Base-by-base conservation (phyloP, 2,329 filamentous ascomycete genomes). In the Fusarium sp. region DNA sequence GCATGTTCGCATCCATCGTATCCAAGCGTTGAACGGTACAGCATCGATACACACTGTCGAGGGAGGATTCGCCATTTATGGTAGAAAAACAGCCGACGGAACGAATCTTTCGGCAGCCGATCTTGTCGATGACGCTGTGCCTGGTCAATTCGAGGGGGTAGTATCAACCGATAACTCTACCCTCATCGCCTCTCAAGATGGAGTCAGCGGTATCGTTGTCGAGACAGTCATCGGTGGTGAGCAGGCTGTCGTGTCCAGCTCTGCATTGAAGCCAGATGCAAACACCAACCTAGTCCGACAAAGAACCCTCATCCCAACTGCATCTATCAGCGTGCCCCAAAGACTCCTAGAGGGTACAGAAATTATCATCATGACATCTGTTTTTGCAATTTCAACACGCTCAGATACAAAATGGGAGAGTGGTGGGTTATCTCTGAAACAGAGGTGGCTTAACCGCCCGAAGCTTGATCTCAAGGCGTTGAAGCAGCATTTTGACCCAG, bases 1-100 rank as follows among this genome's bases (percentile, higher is more conserved):
- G 81, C 80, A 83, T 67, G 39, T 81, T 0, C 54, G 81, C 0
- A 45, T 81, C 0, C 81, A 82, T 45, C 72, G 72, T 0, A 64
- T 77, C 20, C 39, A 64, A 5, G 62, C 35, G 6, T 27, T 43
- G 2, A 13, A 25, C 0, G 1, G 7, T 0, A 23, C 72, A 6
- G 57, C 57, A 1, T 70, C 76, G 0, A 39, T 77, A 1, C 72
- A 69, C 6, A 56, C 66, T 0, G 50, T 75, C 2, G 76, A 77
- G n/a, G 74, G 76, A 1, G 76, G 72, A 1, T 78, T 78, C 37
- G 76, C 76, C 6, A 75, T 74, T 8, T 25, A 62, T 20, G 72
- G 35, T 1, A 72, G 50, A 8, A 69, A 25, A 1, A 16, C n/a
- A 11, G 16, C n/a, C 20, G 54, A 74, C 23, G 74, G 72, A 6